These are phyloP conservation scores for Zoysia japonica DNA, from an alignment of 176 grass and related monocot genomes.

Conservation along the genomic window DNA sequence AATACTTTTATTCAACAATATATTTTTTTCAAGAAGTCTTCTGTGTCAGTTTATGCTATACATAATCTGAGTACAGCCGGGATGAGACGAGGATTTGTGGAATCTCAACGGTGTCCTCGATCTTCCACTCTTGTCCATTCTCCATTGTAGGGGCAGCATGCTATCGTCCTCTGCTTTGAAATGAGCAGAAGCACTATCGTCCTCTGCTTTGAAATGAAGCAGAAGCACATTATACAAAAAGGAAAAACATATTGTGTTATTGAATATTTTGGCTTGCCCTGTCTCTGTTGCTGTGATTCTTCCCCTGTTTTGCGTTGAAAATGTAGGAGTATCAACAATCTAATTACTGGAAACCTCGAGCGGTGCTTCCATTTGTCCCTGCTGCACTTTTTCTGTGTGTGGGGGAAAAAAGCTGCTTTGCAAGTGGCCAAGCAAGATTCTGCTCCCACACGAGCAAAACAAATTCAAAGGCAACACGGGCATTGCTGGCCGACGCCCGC, in stretches of 20 bases:
- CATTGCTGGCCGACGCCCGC: not conserved
- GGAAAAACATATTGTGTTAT: not conserved
- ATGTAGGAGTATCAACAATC: slow-evolving; percentile 1
- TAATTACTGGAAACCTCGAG: slow-evolving; percentile 38
- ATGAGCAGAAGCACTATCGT: not conserved
- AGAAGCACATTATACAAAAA: not conserved
- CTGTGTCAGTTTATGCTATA: too few species aligned
- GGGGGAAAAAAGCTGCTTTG: too few species aligned
- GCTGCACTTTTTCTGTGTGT: too few species aligned
- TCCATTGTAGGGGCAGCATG: not conserved
- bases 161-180: not conserved
- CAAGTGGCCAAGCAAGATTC: slow-evolving; percentile 6
- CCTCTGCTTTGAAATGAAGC: not conserved
- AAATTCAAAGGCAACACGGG: slow-evolving; percentile 2
- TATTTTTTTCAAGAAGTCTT: too few species aligned
- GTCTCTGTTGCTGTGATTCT: not conserved
- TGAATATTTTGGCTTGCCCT: not conserved
- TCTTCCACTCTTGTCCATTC: not conserved
- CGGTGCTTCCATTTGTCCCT: not conserved
- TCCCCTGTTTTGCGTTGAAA: slow-evolving; percentile 6
- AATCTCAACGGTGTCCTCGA: not conserved
- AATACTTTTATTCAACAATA: not conserved
- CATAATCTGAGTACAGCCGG: too few species aligned
- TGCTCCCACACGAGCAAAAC: not conserved
- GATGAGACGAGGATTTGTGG: too few species aligned